Evolutionary conservation across 495 filamentous ascomycete species (phyloP).

Genomic region (Umbilicaria muhlenbergii): DNA sequence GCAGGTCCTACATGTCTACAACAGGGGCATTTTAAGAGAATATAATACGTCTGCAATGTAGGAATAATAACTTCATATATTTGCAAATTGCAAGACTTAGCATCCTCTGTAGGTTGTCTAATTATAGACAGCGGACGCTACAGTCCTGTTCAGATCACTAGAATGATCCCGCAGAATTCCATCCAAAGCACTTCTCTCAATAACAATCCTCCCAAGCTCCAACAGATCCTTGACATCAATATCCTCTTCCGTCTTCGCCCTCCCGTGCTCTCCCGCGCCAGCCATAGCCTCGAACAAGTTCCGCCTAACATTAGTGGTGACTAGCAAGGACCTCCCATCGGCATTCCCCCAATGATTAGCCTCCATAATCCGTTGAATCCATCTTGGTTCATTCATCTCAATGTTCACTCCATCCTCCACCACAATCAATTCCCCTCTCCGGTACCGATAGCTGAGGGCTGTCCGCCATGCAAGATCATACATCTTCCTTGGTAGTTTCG

Average conservation of each 20-base stretch:
- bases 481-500: constrained; percentile 68
- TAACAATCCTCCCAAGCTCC: constrained; percentile 66
- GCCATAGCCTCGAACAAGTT: constrained; percentile 38
- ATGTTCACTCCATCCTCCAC: constrained; percentile 59
- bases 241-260: constrained; percentile 49
- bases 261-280: constrained; percentile 41
- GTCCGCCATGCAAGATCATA: constrained; percentile 96
- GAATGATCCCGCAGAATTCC: constrained; percentile 59
- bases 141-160: constrained; percentile 41
- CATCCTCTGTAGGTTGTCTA: not conserved
- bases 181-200: constrained; percentile 71
- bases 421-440: constrained; percentile 71
- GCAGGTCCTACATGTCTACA: no score
- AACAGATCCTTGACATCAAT: constrained; percentile 91
- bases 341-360: constrained; percentile 55
- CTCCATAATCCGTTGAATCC: constrained; percentile 47
- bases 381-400: constrained; percentile 34
- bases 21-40: no score
- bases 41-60: no score
- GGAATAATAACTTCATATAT: no score
- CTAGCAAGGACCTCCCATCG: constrained; percentile 60
- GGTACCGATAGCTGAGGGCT: constrained; percentile 80
- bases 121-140: constrained; percentile 8
- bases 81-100: no score
- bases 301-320: constrained; percentile 41